Percentiles rank a stretch among this genome's conserved stretches.
Conservation (phyloP, 148 eudicot genomes). For the Nepenthes gracilis region DNA sequence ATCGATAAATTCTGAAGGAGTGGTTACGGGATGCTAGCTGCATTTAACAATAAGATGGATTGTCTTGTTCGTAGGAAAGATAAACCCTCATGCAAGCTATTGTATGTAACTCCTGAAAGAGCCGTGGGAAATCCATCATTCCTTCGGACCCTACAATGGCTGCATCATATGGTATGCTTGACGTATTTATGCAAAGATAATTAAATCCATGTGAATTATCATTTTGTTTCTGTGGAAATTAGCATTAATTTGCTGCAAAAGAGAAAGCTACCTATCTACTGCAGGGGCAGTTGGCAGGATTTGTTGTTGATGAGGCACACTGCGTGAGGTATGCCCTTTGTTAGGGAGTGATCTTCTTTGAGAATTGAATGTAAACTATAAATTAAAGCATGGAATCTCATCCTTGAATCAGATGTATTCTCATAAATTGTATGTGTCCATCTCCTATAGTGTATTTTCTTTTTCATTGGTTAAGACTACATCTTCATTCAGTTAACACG, state of each 20-base stretch:
- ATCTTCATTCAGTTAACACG: too few species aligned
- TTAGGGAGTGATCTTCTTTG: not conserved
- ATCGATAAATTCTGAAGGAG: too few species aligned
- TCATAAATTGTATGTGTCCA: too few species aligned
- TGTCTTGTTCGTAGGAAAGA: constrained; percentile 49
- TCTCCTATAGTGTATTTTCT: not conserved
- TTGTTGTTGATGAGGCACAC: constrained; percentile 98
- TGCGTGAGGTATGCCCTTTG: constrained; percentile 71
- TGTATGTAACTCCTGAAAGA: constrained; percentile 99
- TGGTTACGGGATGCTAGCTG: not conserved
- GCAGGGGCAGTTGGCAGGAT: constrained; percentile 94
- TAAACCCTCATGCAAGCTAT: constrained; percentile 88
- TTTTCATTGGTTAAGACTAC: not conserved
- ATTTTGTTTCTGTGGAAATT: not conserved
- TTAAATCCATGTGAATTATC: not conserved
- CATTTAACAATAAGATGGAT: not conserved
- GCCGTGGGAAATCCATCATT: constrained; percentile 78
- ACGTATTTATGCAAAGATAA: not conserved
- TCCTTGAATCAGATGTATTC: too few species aligned
- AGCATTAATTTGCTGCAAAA: not conserved
- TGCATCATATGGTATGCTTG: constrained; percentile 60
- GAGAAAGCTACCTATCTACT: constrained; percentile 5
- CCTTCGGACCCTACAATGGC: constrained; percentile 41
- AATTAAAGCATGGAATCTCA: too few species aligned
- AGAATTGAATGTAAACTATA: too few species aligned